Percentiles rank a stretch among this genome's conserved stretches.
These are phyloP conservation scores for Globisporangium spinosum DNA, from an alignment of 352 stramenopile species.

Conservation along the genomic window DNA sequence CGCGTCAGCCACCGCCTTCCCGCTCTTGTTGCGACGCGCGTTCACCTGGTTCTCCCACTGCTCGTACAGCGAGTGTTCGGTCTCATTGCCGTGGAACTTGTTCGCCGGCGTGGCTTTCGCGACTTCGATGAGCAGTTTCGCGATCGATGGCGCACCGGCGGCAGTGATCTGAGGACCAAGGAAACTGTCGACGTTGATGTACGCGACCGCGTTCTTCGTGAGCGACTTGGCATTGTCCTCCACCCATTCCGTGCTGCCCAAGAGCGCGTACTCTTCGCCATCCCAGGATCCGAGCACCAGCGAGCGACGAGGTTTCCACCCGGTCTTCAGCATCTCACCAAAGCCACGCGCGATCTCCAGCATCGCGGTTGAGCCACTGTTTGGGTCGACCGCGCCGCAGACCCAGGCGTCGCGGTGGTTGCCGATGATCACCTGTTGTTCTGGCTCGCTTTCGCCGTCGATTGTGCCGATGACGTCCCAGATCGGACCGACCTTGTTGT, in stretches of 20 bases:
- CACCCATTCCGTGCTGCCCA: slow-evolving; percentile 82
- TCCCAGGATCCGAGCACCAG: slow-evolving; percentile 84
- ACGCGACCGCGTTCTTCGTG: slow-evolving; percentile 58
- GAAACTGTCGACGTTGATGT: slow-evolving; percentile 85
- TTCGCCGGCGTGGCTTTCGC: slow-evolving; percentile 55
- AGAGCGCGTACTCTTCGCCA: slow-evolving; percentile 80
- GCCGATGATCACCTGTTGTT: slow-evolving; percentile 79
- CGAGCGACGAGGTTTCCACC: slow-evolving; percentile 68
- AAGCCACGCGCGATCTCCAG: slow-evolving; percentile 81
- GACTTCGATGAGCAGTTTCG: slow-evolving; percentile 46
- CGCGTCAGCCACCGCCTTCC: slow-evolving; percentile 13
- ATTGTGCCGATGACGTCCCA: slow-evolving; percentile 89
- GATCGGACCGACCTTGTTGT: slow-evolving; percentile 77
- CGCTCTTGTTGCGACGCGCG: slow-evolving; percentile 19
- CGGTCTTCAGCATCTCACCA: slow-evolving; percentile 50
- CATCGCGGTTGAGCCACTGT: slow-evolving; percentile 71
- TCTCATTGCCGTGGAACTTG: slow-evolving; percentile 28
- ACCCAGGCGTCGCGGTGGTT: slow-evolving; percentile 93
- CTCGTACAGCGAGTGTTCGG: slow-evolving; percentile 30
- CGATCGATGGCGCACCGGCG: slow-evolving; percentile 64
- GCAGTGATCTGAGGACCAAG: slow-evolving; percentile 48
- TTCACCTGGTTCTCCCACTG: slow-evolving; percentile 35
- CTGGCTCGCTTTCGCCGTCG: slow-evolving; percentile 45
- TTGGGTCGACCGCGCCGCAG: slow-evolving; percentile 83
- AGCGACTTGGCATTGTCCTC: slow-evolving; percentile 58